Conservation (phyloP, 2,329 filamentous ascomycete species). For the Apiospora arundinis region DNA sequence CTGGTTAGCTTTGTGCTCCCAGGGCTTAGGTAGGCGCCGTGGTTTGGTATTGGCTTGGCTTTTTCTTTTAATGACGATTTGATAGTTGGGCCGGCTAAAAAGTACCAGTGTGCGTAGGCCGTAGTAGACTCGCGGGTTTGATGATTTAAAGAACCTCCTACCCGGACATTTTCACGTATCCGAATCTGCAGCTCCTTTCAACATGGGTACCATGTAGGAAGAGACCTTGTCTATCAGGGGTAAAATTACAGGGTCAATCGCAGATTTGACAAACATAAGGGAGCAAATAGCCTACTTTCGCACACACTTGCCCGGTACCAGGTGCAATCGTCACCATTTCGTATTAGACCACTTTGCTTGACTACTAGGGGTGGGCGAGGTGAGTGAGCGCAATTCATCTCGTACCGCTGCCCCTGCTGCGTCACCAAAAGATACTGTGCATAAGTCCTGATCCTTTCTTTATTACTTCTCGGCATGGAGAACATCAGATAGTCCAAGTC, state of each 20-base stretch:
- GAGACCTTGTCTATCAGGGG: background rate
- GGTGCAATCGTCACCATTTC: slow-evolving; percentile 2
- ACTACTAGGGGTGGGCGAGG: background rate
- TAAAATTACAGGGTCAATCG: background rate
- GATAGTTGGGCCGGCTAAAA: background rate
- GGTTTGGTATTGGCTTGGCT: background rate
- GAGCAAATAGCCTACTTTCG: background rate
- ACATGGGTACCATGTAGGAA: background rate
- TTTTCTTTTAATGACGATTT: background rate
- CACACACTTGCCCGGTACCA: background rate
- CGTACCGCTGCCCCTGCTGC: background rate
- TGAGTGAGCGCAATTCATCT: background rate
- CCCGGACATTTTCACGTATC: background rate
- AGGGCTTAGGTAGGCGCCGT: background rate
- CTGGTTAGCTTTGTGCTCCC: background rate
- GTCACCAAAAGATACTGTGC: background rate
- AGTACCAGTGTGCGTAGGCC: background rate
- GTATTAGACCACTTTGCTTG: background rate
- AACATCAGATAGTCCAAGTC: background rate
- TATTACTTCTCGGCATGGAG: background rate
- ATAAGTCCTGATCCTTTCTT: background rate
- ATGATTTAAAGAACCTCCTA: background rate
- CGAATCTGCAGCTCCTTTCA: background rate
- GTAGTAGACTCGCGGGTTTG: background rate
- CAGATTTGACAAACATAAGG: background rate